These are phyloP conservation scores for Apophysomyces trapeziformis DNA, from an alignment of 371 early-diverging fungal genomes.

Conservation along the genomic window DNA sequence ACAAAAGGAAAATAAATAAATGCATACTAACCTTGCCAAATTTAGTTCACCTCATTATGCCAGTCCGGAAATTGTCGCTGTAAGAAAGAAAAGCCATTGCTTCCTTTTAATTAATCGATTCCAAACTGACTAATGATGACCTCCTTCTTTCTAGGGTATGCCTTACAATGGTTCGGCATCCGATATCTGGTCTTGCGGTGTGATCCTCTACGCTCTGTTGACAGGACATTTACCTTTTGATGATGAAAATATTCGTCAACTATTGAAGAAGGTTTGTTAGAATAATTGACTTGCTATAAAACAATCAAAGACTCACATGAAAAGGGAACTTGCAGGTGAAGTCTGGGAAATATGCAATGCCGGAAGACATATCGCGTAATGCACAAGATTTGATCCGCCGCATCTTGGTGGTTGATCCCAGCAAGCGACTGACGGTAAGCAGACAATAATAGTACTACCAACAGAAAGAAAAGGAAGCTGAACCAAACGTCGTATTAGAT, in stretches of 20 bases:
- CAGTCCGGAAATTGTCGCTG: constrained; percentile 91
- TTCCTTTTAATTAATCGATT: too few relatives aligned
- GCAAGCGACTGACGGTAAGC: constrained; percentile 49
- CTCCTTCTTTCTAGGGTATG: constrained; percentile 54
- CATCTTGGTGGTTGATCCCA: constrained; percentile 51
- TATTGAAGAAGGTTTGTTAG: constrained; percentile 69
- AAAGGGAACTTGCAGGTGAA: constrained; percentile 59
- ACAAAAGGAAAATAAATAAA: not conserved
- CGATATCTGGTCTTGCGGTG: constrained; percentile 84
- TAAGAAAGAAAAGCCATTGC: constrained; percentile 14
- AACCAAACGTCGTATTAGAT: constrained; percentile 19
- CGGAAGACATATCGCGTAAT: constrained; percentile 65
- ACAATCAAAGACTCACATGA: constrained; percentile 17
- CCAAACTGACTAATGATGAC: too few relatives aligned
- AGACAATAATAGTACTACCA: not conserved
- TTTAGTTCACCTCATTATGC: constrained; percentile 89
- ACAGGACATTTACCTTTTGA: constrained; percentile 85
- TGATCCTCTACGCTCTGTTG: constrained; percentile 74
- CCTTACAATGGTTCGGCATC: constrained; percentile 77
- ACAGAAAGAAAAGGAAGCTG: not conserved
- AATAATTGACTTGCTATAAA: constrained; percentile 54
- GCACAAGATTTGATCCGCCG: constrained; percentile 67
- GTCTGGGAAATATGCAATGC: constrained; percentile 60
- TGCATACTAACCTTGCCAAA: constrained; percentile 10
- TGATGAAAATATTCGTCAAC: constrained; percentile 77